Conservation (phyloP, 1,284 basidiomycete genomes). For the Cryptococcus sp. region DNA sequence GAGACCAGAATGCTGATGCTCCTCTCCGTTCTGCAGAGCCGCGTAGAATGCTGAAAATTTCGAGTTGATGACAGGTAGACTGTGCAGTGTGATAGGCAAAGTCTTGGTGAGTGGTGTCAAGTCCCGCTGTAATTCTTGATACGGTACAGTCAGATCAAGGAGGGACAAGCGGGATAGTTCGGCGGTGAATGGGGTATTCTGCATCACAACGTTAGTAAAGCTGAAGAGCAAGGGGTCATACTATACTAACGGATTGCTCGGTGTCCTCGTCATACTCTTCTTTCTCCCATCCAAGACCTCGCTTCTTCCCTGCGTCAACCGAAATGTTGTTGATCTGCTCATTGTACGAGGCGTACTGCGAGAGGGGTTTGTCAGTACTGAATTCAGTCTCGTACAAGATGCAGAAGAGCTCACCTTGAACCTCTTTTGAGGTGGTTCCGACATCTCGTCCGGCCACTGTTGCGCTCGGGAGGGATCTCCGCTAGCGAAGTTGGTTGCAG, state of each 20-base stretch:
- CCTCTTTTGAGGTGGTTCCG: conserved; percentile 47
- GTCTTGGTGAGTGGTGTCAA: conserved; percentile 67
- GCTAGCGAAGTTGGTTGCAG: no score
- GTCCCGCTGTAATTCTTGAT: conserved; percentile 67
- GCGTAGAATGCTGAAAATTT: conserved; percentile 59
- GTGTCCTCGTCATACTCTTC: conserved; percentile 43
- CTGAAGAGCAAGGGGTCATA: not conserved
- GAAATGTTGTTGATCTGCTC: conserved; percentile 47
- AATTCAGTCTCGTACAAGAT: no score
- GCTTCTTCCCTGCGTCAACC: conserved; percentile 47
- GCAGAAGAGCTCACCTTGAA: conserved; percentile 36
- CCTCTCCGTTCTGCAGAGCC: conserved; percentile 30
- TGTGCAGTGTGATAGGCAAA: conserved; percentile 76
- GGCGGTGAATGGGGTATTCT: conserved; percentile 48
- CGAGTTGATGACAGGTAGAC: conserved; percentile 64
- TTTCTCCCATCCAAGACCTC: conserved; percentile 48
- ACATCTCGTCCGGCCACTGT: conserved; percentile 22
- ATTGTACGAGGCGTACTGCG: conserved; percentile 49
- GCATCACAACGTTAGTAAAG: conserved; percentile 7
- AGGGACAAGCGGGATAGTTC: conserved; percentile 51
- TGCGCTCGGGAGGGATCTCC: no score
- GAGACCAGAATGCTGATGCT: conserved; percentile 45
- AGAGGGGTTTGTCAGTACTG: not conserved
- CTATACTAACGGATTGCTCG: conserved; percentile 40
- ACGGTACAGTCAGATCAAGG: conserved; percentile 74